Evolutionary conservation across 257 asterid species (phyloP), one percentile per base, ranked within the genome.

Genomic region (Sherardia arvensis): DNA sequence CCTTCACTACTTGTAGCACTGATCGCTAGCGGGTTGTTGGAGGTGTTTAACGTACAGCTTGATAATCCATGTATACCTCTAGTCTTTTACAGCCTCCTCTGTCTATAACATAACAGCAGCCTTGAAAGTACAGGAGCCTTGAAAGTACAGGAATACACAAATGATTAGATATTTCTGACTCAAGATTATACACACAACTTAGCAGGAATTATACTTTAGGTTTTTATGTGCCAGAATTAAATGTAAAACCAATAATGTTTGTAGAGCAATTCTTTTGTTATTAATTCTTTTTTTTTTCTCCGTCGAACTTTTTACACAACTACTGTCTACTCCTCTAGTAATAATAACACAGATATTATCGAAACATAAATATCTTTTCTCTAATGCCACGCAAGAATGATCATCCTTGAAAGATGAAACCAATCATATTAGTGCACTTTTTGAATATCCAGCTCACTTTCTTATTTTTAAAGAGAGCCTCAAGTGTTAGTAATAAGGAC

Each of bases 1-100:
- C 22, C n/a, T 73, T 84, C 97, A 53, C 87, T 93, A 66, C 66
- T 93, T 14, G 76, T 90, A 21, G 97, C 99, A 59, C 95, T 90
- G 74, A 87, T 75, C 1, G 61, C 79, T 32, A 90, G 88, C 48
- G 97, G 96, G 53, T 71, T 93, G 73, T 78, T 93, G 90, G 99
- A 93, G 82, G 96, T 97, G 36, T 85, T 85, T 81, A 90, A 96
- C 1, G 91, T 97, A 28, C 99, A 93, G 82, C 95, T 93, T 25
- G 99, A 93, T 67, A 90, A 93, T 63, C 97, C 99, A 69, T 93
- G 90, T 82, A 93, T 93, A 81, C 97, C 99, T 66, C 91, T 93
- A 32, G 76, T 93, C 62, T 93, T 93, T 87, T 85, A 90, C 76
- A 90, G 97, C 67, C 83, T 93, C 64, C 95, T 93, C 53, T 93